Conservation (phyloP, 2,329 filamentous ascomycete genomes). For the Ascochyta rabiei region DNA sequence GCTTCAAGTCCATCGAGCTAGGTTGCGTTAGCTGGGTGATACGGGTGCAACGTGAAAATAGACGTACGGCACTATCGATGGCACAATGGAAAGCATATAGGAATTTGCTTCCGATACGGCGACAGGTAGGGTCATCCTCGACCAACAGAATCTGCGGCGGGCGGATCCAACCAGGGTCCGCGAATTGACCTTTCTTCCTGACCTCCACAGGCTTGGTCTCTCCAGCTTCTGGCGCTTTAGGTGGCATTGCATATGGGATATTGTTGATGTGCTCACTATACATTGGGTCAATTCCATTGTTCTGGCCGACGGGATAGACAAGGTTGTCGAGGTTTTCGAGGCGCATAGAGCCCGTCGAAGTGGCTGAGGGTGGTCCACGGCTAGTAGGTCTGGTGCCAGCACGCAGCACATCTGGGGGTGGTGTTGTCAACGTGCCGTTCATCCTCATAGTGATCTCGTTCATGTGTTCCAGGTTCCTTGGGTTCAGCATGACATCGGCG, state of each 20-base stretch:
- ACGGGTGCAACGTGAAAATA: not conserved
- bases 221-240: constrained; percentile 63
- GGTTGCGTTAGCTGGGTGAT: not conserved
- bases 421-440: constrained; percentile 62
- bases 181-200: constrained; percentile 65
- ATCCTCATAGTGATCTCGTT: constrained; percentile 63
- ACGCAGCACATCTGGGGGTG: constrained; percentile 60
- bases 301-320: constrained; percentile 90
- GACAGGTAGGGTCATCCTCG: constrained; percentile 75
- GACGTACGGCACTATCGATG: constrained; percentile 67
- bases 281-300: constrained; percentile 92
- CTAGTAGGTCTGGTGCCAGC: constrained; percentile 55
- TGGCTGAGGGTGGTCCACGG: constrained; percentile 53
- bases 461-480: constrained; percentile 69
- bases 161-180: constrained; percentile 69
- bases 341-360: constrained; percentile 59
- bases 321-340: constrained; percentile 70
- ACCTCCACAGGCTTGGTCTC: constrained; percentile 58
- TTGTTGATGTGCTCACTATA: constrained; percentile 94
- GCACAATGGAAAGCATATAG: constrained; percentile 68
- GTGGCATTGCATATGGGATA: constrained; percentile 81
- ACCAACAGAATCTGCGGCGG: constrained; percentile 85
- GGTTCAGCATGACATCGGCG: constrained; percentile 68
- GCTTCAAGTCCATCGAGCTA: constrained; percentile 88
- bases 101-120: constrained; percentile 70